phyloP scores from a whole-genome alignment of 2,329 filamentous ascomycete genomes.

The Thermothelomyces thermophilus region DNA sequence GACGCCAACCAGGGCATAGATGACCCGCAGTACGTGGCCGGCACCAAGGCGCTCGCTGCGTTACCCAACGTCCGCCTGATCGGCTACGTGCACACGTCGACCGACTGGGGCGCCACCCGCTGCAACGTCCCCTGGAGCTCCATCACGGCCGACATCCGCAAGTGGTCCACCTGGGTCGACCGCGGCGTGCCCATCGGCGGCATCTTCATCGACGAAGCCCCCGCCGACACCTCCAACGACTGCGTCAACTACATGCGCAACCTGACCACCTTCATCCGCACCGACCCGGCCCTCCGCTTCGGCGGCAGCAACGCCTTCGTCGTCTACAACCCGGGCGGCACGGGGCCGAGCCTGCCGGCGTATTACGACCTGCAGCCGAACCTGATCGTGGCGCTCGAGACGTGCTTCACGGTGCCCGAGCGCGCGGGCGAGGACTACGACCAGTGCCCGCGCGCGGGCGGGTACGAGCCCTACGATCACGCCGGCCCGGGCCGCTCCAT shows the following conservation, averaged over 20 bases:
- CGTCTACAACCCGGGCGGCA: conserved; percentile 14
- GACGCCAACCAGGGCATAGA: conserved; percentile 1
- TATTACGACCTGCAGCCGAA: conserved; percentile 9
- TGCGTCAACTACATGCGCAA: conserved; percentile 14
- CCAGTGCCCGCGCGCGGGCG: neutral
- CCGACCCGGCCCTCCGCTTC: neutral
- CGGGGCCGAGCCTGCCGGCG: neutral
- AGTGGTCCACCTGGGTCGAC: conserved; percentile 8
- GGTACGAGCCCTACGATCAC: conserved; percentile 12
- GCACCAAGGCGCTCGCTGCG: conserved; percentile 3
- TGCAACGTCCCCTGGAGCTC: conserved; percentile 5
- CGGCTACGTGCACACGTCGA: conserved; percentile 14
- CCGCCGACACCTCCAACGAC: conserved; percentile 3
- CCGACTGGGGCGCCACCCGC: conserved; percentile 11
- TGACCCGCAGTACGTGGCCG: conserved; percentile 9
- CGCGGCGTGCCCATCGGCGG: conserved; percentile 6
- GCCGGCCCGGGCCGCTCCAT: conserved; percentile 6
- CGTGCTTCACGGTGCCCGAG: conserved; percentile 7
- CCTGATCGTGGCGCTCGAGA: conserved; percentile 12
- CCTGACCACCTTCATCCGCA: conserved; percentile 13
- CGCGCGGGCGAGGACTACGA: conserved; percentile 4
- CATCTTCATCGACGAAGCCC: conserved; percentile 17
- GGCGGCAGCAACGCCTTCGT: neutral
- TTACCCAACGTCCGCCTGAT: conserved; percentile 11
- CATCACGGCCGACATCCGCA: conserved; percentile 8